Conservation (phyloP, 164 flowering plant genomes). For the Warburgia ugandensis region DNA sequence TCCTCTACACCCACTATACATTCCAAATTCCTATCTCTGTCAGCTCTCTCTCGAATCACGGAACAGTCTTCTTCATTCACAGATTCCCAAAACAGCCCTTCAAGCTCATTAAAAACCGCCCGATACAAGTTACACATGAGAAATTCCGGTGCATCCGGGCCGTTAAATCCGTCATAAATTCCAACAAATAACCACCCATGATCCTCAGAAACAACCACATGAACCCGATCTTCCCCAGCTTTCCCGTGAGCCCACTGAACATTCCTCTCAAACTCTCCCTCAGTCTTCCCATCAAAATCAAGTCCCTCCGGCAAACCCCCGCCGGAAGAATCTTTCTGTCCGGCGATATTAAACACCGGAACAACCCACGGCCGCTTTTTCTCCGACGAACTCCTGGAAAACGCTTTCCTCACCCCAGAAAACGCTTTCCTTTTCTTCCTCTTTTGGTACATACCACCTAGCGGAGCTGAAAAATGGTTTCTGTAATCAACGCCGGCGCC, state of each 20-base stretch:
- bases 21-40: constrained; percentile 7
- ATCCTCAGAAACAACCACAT: constrained; percentile 94
- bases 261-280: constrained; percentile 26
- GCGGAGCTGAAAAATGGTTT: constrained; percentile 86
- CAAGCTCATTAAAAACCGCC: constrained; percentile 75
- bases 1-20: too few species aligned
- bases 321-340: too few species aligned
- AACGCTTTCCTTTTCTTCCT: constrained; percentile 62
- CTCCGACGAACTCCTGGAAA: constrained; percentile 51
- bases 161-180: constrained; percentile 97
- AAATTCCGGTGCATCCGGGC: constrained; percentile 99
- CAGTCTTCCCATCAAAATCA: background rate
- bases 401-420: constrained; percentile 46
- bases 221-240: constrained; percentile 99
- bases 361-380: too few species aligned
- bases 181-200: constrained; percentile 97
- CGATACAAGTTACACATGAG: constrained; percentile 88
- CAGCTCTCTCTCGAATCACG: background rate
- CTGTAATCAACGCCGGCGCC: constrained; percentile 15
- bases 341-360: constrained; percentile 66
- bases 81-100: constrained; percentile 87
- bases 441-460: constrained; percentile 48
- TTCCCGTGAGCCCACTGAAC: constrained; percentile 97
- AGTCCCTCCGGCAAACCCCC: too few species aligned
- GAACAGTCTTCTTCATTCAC: constrained; percentile 20